These are phyloP conservation scores for Coemansia sp. DNA, from an alignment of 192 early-diverging fungal species.

Conservation along the genomic window DNA sequence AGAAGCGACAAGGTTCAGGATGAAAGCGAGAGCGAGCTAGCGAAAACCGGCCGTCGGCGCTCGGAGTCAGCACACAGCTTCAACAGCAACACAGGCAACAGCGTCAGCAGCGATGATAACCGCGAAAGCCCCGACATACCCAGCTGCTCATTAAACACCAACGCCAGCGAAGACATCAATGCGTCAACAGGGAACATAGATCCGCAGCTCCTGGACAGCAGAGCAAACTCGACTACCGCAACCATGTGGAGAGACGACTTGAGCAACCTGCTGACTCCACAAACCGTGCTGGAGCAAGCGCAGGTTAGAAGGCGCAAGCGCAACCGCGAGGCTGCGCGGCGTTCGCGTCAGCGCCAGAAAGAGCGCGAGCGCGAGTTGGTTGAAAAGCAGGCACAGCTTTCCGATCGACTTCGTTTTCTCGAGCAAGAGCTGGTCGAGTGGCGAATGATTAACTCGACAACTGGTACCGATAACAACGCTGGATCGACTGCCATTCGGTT, in stretches of 20 bases:
- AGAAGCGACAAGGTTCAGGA: background rate
- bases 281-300: slow-evolving; percentile 30
- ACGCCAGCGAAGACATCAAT: background rate
- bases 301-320: slow-evolving; percentile 40
- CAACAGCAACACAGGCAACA: slow-evolving; percentile 5
- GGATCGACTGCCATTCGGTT: slow-evolving; percentile 15
- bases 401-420: slow-evolving; percentile 14
- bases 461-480: background rate
- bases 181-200: background rate
- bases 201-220: background rate
- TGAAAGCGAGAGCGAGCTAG: background rate
- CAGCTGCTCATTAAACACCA: background rate
- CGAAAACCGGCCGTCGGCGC: background rate
- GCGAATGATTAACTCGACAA: slow-evolving; percentile 31
- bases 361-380: slow-evolving; percentile 36
- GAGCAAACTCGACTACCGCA: background rate
- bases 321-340: slow-evolving; percentile 44
- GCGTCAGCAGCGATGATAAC: slow-evolving; percentile 15
- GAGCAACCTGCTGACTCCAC: slow-evolving; percentile 36
- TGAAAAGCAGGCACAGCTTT: slow-evolving; percentile 25
- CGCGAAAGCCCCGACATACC: background rate
- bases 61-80: background rate
- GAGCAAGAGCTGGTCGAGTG: slow-evolving; percentile 39
- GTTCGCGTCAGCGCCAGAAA: slow-evolving; percentile 40
- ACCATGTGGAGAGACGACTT: slow-evolving; percentile 33